These are phyloP conservation scores for Hanseniaspora singularis DNA, from an alignment of 805 yeast genomes.

Conservation along the genomic window DNA sequence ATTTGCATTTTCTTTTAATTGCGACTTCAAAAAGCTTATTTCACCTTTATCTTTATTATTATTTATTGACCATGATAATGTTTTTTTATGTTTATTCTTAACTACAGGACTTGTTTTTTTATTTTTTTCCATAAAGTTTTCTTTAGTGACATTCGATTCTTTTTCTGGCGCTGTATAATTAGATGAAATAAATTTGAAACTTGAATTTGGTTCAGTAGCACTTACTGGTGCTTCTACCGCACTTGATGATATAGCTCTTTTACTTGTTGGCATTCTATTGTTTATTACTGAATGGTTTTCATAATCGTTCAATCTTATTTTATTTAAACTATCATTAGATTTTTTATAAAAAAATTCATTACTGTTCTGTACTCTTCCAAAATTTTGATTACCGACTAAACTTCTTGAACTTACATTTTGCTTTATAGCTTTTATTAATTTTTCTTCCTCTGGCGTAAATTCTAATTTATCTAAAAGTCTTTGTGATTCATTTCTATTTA, in stretches of 20 bases:
- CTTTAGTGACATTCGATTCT: background rate
- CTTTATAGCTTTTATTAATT: slow-evolving; percentile 23
- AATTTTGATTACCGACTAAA: background rate
- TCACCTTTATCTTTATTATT: background rate
- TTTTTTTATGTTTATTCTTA: slow-evolving; percentile 8
- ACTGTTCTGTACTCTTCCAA: background rate
- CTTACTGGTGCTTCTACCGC: background rate
- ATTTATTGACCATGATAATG: slow-evolving; percentile 12
- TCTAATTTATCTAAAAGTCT: slow-evolving; percentile 28
- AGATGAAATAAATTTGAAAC: background rate
- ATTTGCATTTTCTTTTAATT: slow-evolving; percentile 14
- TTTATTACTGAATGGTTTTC: slow-evolving; percentile 17
- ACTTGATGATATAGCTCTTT: background rate
- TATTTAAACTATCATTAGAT: too few relatives aligned
- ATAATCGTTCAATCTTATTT: too few relatives aligned
- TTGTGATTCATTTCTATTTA: slow-evolving; percentile 18
- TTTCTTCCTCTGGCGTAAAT: slow-evolving; percentile 25
- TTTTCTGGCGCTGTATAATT: background rate
- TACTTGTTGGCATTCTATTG: slow-evolving; percentile 2
- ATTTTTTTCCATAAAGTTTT: background rate
- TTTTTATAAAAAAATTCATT: background rate
- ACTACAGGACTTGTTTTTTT: background rate
- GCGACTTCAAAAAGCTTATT: background rate
- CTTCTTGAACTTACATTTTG: slow-evolving; percentile 20
- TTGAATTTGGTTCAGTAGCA: background rate